Base-by-base conservation (phyloP, 179 eudicot species). In the Camellia oleifera region DNA sequence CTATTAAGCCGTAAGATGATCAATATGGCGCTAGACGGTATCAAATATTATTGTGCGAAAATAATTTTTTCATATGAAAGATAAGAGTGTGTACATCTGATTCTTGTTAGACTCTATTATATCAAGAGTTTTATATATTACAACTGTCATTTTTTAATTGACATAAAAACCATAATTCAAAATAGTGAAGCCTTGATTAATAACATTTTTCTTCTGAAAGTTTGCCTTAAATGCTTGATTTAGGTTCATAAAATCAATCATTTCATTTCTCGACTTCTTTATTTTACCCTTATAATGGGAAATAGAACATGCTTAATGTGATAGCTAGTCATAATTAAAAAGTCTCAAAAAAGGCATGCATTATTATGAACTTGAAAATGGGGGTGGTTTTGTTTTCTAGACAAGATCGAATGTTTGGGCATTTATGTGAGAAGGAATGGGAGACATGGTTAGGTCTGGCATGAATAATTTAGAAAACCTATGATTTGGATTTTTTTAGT, bases 381-480 rank as follows among this genome's bases (percentile, higher is more conserved):
- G 46, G 62, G 44, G 46, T 12, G 15, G 62, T 72, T 52, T 53
- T 23, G 45, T 48, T 52, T 72, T 64, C 65, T 44, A 71, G 82
- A 84, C 82, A 81, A 74, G 66, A 61, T 60, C 74, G 58, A 78
- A 78, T 4, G 52, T 76, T 20, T 50, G 58, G 80, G 81, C 52
- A 63, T 68, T 20, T 50, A 11, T 73, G 82, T 20, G 67, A 52
- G 69, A 61, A 72, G 50, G 67, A 61, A 72, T 60, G 64, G 81
- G 84, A 79, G 85, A 82, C 85, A 85, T 57, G 77, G 81, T 74
- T 56, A 74, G 81, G 75, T 70, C 48, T 77, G 76, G 20, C 44
- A 75, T 71, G 79, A 82, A 76, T 82, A 75, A 42, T 85, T 82
- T 84, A 81, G 84, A 7, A 72, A 74, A 85, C 77, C 78, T 53